A percentile compares a stretch with the other conserved stretches of the same genome.
Evolutionary conservation across 2,329 filamentous ascomycete species (phyloP).

Genomic region (Leptographium flavum): DNA sequence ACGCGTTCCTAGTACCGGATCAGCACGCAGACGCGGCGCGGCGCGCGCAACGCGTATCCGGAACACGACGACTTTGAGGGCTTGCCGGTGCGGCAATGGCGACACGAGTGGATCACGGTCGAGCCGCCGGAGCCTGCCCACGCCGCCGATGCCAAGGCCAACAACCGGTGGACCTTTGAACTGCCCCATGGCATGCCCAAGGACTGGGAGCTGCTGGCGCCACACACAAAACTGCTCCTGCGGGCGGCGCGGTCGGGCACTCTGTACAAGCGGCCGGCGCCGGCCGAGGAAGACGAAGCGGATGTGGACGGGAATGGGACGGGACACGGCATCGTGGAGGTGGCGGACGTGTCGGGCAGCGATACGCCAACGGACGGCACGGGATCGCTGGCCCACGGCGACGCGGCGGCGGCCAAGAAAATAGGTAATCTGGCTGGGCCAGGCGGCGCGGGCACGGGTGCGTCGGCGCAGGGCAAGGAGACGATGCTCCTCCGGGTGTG

Average conservation of each 20-base stretch:
- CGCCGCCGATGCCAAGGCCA: slow-evolving; percentile 34
- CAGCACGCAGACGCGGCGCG: slow-evolving; percentile 35
- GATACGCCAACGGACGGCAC: not conserved
- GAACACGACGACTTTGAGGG: slow-evolving; percentile 53
- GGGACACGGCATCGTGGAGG: not conserved
- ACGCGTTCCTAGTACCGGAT: slow-evolving; percentile 9
- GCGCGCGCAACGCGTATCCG: slow-evolving; percentile 39
- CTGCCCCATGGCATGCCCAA: slow-evolving; percentile 70
- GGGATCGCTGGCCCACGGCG: not conserved
- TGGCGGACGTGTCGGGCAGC: not conserved
- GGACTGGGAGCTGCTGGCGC: slow-evolving; percentile 62
- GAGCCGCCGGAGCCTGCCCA: slow-evolving; percentile 53
- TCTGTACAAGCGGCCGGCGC: slow-evolving; percentile 57
- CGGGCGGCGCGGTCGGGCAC: slow-evolving; percentile 66
- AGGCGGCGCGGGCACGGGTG: not conserved
- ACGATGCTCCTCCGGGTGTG: slow-evolving; percentile 44
- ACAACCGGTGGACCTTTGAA: slow-evolving; percentile 61
- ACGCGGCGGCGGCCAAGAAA: not conserved
- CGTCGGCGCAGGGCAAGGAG: slow-evolving; percentile 1
- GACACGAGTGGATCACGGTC: slow-evolving; percentile 54
- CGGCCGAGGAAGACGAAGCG: slow-evolving; percentile 43
- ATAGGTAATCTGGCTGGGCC: not conserved
- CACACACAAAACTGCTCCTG: slow-evolving; percentile 70
- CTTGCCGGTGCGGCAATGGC: slow-evolving; percentile 83
- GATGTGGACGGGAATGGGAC: slow-evolving; percentile 25